Evolutionary conservation across 371 early-diverging fungal genomes (phyloP).

Genomic region (Umbelopsis sp.): DNA sequence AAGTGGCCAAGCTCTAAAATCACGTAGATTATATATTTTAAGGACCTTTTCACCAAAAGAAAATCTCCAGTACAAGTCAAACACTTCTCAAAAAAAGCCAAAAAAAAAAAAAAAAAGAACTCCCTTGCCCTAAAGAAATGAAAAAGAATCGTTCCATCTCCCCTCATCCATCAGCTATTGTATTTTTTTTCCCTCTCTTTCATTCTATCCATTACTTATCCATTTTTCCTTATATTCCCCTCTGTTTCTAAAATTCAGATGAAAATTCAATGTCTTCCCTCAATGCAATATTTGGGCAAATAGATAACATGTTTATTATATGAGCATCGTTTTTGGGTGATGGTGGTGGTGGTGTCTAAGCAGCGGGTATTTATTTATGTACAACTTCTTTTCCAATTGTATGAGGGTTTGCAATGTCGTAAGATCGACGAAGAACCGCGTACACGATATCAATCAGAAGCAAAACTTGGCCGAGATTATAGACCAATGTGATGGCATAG

Average conservation of each 20-base stretch:
- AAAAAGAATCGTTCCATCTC: neutral
- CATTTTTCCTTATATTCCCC: neutral
- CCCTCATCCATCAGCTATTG: slow-evolving; percentile 15
- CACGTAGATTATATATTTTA: neutral
- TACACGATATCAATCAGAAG: slow-evolving; percentile 79
- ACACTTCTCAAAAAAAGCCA: neutral
- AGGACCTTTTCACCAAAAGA: neutral
- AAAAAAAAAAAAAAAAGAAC: neutral
- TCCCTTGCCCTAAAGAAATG: neutral
- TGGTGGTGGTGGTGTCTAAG: neutral
- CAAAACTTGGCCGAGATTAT: slow-evolving; percentile 81
- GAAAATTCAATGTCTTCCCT: neutral
- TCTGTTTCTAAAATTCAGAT: neutral
- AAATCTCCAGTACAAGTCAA: neutral
- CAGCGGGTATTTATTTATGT: slow-evolving; percentile 47
- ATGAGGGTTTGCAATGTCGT: slow-evolving; percentile 71
- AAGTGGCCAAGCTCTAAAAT: slow-evolving; percentile 8
- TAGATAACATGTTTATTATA: slow-evolving; percentile 11
- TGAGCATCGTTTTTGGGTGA: neutral
- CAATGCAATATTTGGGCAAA: neutral
- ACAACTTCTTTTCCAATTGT: slow-evolving; percentile 60
- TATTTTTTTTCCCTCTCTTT: neutral
- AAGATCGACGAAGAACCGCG: slow-evolving; percentile 76
- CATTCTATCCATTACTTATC: slow-evolving; percentile 7
- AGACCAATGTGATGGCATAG: slow-evolving; percentile 94